These are phyloP conservation scores for Beauveria medogensis DNA, from an alignment of 2,329 filamentous ascomycete genomes.

Conservation along the genomic window DNA sequence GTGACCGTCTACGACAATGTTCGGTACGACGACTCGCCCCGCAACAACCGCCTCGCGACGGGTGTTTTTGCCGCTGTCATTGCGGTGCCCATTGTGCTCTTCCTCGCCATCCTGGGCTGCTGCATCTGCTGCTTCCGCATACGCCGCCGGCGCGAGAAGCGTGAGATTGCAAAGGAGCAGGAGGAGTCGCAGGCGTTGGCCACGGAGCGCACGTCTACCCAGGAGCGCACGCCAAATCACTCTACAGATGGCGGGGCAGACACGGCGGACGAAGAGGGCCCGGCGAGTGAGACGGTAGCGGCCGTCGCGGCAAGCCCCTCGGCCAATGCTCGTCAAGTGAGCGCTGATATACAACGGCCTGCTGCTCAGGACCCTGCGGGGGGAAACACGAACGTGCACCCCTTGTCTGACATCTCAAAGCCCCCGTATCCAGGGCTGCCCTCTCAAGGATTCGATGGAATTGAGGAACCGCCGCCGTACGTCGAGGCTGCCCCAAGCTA, in stretches of 20 bases:
- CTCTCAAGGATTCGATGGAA: background rate
- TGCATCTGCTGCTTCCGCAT: constrained; percentile 9
- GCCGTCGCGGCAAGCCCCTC: background rate
- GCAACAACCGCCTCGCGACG: background rate
- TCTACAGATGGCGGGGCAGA: background rate
- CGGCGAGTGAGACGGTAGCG: background rate
- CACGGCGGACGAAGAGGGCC: background rate
- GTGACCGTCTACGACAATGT: background rate
- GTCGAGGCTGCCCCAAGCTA: background rate
- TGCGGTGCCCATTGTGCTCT: constrained; percentile 5
- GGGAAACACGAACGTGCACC: background rate
- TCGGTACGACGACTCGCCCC: background rate
- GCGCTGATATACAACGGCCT: background rate
- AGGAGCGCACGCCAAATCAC: background rate
- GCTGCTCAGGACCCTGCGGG: background rate
- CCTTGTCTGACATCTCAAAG: background rate
- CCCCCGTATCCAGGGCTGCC: constrained; percentile 4
- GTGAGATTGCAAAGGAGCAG: constrained; percentile 5
- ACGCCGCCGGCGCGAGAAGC: constrained; percentile 3
- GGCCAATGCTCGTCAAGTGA: background rate
- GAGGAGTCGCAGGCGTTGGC: background rate
- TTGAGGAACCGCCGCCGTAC: constrained; percentile 7
- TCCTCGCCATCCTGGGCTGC: constrained; percentile 1
- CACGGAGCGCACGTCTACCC: background rate
- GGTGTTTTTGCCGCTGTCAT: background rate